Conservation (phyloP, 345 rosid genomes). For the Salix arbutifolia region DNA sequence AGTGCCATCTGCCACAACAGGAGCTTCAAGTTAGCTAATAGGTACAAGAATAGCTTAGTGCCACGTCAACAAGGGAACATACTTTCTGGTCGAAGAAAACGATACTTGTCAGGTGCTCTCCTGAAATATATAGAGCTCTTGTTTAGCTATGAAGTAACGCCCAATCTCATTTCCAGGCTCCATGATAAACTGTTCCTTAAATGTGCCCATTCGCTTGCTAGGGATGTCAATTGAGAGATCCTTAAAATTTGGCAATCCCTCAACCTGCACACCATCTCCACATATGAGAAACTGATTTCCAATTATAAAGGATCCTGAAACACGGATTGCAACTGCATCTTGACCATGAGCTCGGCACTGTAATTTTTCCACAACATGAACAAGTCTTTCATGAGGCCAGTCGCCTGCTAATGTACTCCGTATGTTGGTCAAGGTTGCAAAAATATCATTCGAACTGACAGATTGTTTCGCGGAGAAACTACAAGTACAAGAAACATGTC, state of each 20-base stretch:
- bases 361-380: conserved; percentile 86
- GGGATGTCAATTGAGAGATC: conserved; percentile 77
- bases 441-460: conserved; percentile 59
- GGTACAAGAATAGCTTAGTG: too few species aligned
- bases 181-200: conserved; percentile 76
- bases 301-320: conserved; percentile 70
- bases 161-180: conserved; percentile 64
- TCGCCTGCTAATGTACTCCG: conserved; percentile 79
- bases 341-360: conserved; percentile 62
- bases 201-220: conserved; percentile 73
- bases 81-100: not conserved
- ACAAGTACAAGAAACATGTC: not conserved
- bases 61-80: too few species aligned
- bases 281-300: conserved; percentile 92
- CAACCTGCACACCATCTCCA: conserved; percentile 87
- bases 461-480: conserved; percentile 58
- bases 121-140: conserved; percentile 61
- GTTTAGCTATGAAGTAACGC: conserved; percentile 52
- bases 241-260: conserved; percentile 78
- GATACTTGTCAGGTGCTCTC: conserved; percentile 1
- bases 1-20: too few species aligned
- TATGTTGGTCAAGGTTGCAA: conserved; percentile 46
- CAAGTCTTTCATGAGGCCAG: conserved; percentile 74
- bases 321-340: conserved; percentile 73
- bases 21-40: too few species aligned